Conservation (phyloP, 2,329 filamentous ascomycete genomes). For the Colletotrichum tanaceti region DNA sequence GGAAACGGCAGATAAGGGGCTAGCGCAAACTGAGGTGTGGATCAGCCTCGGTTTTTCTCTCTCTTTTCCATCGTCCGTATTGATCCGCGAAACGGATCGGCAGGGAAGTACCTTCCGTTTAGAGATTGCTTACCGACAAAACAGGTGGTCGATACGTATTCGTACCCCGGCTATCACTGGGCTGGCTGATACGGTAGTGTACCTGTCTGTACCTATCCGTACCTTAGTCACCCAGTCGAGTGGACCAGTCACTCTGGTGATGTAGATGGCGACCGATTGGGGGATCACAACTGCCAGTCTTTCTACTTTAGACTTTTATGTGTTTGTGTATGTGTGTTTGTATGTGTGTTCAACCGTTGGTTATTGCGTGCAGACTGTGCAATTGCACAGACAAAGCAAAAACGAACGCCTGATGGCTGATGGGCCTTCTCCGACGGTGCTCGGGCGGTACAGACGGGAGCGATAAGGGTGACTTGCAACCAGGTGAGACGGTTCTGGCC, state of each 20-base stretch:
- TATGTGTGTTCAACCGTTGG: too few species aligned
- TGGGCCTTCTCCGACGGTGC: conserved; percentile 3
- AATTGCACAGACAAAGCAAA: neutral
- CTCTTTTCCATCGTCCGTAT: neutral
- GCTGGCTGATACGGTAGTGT: too few species aligned
- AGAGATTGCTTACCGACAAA: too few species aligned
- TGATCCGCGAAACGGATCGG: conserved; percentile 7
- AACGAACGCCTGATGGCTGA: conserved; percentile 4
- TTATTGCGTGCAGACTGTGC: too few species aligned
- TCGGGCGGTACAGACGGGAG: conserved; percentile 29
- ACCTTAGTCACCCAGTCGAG: too few species aligned
- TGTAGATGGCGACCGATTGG: conserved; percentile 4
- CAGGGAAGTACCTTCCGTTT: neutral
- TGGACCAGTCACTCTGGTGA: neutral
- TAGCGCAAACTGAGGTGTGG: conserved; percentile 13
- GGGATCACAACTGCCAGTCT: conserved; percentile 3
- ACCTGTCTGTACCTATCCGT: too few species aligned
- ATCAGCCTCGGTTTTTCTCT: conserved; percentile 1
- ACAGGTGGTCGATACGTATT: neutral
- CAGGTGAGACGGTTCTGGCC: conserved; percentile 33
- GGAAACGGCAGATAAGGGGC: conserved; percentile 14
- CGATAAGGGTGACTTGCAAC: conserved; percentile 24
- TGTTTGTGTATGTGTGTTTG: neutral
- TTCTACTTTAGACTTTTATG: conserved; percentile 21
- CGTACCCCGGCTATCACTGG: neutral